Conservation (phyloP, 1,139 yeast species). For the Sugiyamaella japonica region DNA sequence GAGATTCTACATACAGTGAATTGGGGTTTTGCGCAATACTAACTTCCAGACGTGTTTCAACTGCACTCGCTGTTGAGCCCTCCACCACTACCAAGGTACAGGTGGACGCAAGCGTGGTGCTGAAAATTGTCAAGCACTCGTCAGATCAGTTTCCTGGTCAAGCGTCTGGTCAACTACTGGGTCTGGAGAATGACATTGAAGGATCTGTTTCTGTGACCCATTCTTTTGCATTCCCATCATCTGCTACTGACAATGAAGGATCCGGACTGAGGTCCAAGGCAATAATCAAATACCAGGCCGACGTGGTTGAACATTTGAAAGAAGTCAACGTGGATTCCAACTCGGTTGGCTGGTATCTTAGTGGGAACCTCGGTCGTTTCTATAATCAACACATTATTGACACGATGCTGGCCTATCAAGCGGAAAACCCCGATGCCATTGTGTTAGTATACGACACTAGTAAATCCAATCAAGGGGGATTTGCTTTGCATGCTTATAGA, state of each 20-base stretch:
- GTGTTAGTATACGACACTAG: constrained; percentile 62
- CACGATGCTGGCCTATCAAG: constrained; percentile 65
- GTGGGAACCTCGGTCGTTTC: constrained; percentile 63
- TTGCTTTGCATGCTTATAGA: constrained; percentile 69
- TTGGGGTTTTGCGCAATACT: neutral
- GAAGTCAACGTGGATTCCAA: constrained; percentile 69
- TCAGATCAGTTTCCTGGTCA: constrained; percentile 66
- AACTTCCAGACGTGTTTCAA: constrained; percentile 6
- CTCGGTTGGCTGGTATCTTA: constrained; percentile 81
- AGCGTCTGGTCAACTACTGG: constrained; percentile 75
- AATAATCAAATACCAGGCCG: constrained; percentile 70
- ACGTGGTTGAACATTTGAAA: constrained; percentile 61
- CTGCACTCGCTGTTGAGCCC: constrained; percentile 7
- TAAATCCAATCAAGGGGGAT: constrained; percentile 54
- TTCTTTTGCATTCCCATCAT: constrained; percentile 61
- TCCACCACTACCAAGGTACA: constrained; percentile 34
- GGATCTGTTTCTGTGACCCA: constrained; percentile 54
- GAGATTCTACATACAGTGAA: no score
- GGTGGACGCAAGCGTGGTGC: constrained; percentile 51
- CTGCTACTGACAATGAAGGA: constrained; percentile 44
- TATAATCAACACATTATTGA: constrained; percentile 67
- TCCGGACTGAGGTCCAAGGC: constrained; percentile 49
- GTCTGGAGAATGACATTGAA: constrained; percentile 64
- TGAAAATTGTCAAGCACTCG: constrained; percentile 72
- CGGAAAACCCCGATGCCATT: constrained; percentile 60